Evolutionary conservation across 805 yeast genomes (phyloP).

Genomic region (Zygotorulaspora sp.): DNA sequence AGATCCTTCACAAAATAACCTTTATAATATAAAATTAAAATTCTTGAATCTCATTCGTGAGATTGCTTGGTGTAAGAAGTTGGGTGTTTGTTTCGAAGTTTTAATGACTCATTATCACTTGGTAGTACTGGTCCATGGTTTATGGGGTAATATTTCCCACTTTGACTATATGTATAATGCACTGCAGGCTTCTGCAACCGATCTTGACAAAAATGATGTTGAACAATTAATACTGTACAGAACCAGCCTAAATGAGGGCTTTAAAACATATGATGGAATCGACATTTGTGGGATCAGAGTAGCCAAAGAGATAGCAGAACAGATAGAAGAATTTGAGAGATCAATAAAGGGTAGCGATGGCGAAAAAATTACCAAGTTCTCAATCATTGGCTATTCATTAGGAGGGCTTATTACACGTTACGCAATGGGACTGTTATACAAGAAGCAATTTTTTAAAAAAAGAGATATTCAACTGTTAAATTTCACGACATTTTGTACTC

Average conservation of each 20-base stretch:
- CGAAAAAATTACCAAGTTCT: slow-evolving; percentile 53
- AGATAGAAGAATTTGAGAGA: slow-evolving; percentile 31
- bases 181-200: slow-evolving; percentile 35
- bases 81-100: too few relatives aligned
- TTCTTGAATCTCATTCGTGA: too few relatives aligned
- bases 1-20: too few relatives aligned
- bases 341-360: slow-evolving; percentile 13
- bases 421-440: slow-evolving; percentile 65
- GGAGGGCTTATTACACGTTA: slow-evolving; percentile 82
- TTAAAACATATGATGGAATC: slow-evolving; percentile 79
- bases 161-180: slow-evolving; percentile 55
- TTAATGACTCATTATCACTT: slow-evolving; percentile 40
- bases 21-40: too few relatives aligned
- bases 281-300: slow-evolving; percentile 79
- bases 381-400: slow-evolving; percentile 76
- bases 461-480: slow-evolving; percentile 49
- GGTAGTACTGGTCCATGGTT: slow-evolving; percentile 58
- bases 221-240: slow-evolving; percentile 21
- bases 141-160: slow-evolving; percentile 76
- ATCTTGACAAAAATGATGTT: slow-evolving; percentile 18
- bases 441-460: slow-evolving; percentile 45
- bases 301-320: slow-evolving; percentile 55
- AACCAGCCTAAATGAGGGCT: slow-evolving; percentile 60
- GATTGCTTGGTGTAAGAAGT: too few relatives aligned
- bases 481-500: slow-evolving; percentile 60